Conservation (phyloP, 345 rosid genomes). For the Carallia brachiata region DNA sequence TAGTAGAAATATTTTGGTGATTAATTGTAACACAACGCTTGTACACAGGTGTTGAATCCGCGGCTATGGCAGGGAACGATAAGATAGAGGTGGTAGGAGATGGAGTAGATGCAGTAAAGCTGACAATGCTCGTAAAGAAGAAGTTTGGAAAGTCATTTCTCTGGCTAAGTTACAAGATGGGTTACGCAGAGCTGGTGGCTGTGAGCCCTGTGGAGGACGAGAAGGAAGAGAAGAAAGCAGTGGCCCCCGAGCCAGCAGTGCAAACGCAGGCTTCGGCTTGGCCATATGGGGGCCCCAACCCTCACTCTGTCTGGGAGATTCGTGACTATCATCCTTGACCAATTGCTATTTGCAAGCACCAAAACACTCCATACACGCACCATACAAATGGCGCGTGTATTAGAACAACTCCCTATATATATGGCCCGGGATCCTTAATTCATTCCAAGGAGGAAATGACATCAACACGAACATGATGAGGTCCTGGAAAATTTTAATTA, state of each 20-base stretch:
- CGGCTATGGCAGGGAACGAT: constrained; percentile 5
- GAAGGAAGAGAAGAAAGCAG: background rate
- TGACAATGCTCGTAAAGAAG: constrained; percentile 1
- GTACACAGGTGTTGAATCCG: constrained; percentile 10
- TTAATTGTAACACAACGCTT: too few species aligned
- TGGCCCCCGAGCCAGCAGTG: too few species aligned
- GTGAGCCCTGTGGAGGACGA: background rate
- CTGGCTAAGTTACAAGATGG: background rate
- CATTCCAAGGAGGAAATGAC: too few species aligned
- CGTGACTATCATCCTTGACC: background rate
- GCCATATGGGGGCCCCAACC: background rate
- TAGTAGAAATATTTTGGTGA: too few species aligned
- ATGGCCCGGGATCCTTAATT: too few species aligned
- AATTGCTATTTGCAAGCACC: background rate
- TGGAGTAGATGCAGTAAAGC: background rate
- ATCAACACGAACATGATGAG: too few species aligned
- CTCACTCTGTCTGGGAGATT: background rate
- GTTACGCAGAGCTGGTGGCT: constrained; percentile 6
- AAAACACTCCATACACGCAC: too few species aligned
- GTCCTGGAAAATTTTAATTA: too few species aligned
- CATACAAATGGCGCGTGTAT: too few species aligned
- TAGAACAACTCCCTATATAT: too few species aligned
- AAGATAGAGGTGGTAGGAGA: constrained; percentile 22
- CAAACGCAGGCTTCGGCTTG: background rate
- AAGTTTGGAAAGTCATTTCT: background rate